A percentile compares a stretch with the other conserved stretches of the same genome.
Conservation (phyloP, 805 yeast species). For the Metschnikowia noctiluminum region DNA sequence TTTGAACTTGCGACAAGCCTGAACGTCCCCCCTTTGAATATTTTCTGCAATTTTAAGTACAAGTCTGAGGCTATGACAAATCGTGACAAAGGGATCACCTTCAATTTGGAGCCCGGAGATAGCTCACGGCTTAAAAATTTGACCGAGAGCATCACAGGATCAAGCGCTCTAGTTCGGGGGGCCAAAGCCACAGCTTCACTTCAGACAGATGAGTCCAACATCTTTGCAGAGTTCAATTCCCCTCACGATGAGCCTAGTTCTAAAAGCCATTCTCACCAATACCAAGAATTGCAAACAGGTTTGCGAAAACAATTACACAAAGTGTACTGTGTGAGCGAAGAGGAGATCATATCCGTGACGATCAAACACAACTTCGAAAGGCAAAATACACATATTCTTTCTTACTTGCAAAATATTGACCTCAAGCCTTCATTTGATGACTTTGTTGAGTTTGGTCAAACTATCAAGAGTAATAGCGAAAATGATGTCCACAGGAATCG, state of each 20-base stretch:
- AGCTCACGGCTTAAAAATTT: not conserved
- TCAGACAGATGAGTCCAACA: constrained; percentile 41
- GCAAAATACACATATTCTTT: constrained; percentile 56
- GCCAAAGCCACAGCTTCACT: constrained; percentile 34
- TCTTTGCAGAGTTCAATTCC: constrained; percentile 43
- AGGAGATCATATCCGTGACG: constrained; percentile 30
- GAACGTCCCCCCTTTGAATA: constrained; percentile 30
- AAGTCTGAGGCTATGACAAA: constrained; percentile 33
- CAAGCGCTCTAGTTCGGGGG: constrained; percentile 28
- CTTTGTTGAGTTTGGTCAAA: constrained; percentile 64
- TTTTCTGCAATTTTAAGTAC: constrained; percentile 37
- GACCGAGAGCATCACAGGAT: not conserved
- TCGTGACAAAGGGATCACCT: constrained; percentile 19
- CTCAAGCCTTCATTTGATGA: constrained; percentile 58
- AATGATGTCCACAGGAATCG: not conserved
- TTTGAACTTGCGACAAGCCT: constrained; percentile 17
- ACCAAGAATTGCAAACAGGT: constrained; percentile 14
- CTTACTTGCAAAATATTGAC: constrained; percentile 50
- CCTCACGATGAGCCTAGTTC: constrained; percentile 20
- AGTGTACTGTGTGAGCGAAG: constrained; percentile 30
- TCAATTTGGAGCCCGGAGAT: constrained; percentile 17
- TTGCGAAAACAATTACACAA: constrained; percentile 26
- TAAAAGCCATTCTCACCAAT: constrained; percentile 18
- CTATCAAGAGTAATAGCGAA: constrained; percentile 11
- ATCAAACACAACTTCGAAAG: constrained; percentile 65